Evolutionary conservation across 345 rosid species (phyloP), one percentile per base, ranked within the genome.

Genomic region (Pseudoturritis turrita): DNA sequence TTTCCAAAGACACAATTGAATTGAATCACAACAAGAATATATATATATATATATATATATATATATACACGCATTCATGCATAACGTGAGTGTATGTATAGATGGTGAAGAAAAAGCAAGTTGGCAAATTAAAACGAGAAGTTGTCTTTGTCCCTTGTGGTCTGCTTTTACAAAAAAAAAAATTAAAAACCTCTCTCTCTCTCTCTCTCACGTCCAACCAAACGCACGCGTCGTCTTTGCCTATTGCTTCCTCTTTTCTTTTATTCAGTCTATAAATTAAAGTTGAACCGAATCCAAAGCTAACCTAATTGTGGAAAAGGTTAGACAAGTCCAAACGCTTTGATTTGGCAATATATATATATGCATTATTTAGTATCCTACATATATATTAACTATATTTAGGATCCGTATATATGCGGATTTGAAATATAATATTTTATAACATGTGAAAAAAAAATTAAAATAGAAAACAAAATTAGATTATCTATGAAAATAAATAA

Each of bases 201-300:
- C 14, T 50, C 23, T 14, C 45, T 63, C 63, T 73, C 77, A 54
- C 64, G 23, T 64, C 65, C 71, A 73, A 73, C 77, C 65, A 73
- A 73, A 65, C 49, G 65, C 71, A 65, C 59, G 71, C 77, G 47
- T 28, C 64, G 40, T 63, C 26, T 44, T 54, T 63, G 23, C 50
- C 22, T 54, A 47, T 10, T 51, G 13, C 40, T 13, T 46, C 50
- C 3, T 23, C 29, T 13, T 45, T 7, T 35, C 18, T 17, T 26
- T 25, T 11, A 5, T 51, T 36, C 2, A 33, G 14, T 23, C 18
- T 17, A 8, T 17, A 23, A 50, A 53, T n/a, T 7, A 41, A 54
- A 44, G 55, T 44, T 63, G 21, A 64, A 63, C 35, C 63, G 70
- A 63, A 72, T 72, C 70, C 64, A 72, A 72, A 72, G 56, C 62